phyloP scores from a whole-genome alignment of 2,329 filamentous ascomycete species.

The Hirsutella thompsonii region DNA sequence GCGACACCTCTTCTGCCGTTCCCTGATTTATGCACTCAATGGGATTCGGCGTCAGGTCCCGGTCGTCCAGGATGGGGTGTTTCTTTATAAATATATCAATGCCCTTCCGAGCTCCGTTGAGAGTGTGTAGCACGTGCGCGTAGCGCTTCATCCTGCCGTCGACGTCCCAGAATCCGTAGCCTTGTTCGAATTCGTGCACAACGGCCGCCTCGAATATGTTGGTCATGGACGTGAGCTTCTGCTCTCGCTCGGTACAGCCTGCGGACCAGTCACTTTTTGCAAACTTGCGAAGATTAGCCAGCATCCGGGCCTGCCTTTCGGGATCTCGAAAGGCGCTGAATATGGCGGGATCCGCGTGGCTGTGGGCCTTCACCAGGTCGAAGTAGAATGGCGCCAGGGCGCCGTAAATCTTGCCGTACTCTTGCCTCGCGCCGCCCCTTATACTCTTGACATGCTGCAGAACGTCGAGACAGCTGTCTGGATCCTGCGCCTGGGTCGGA shows the following conservation, averaged over 20 bases:
- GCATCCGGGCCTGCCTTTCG: conserved; percentile 79
- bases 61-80: conserved; percentile 69
- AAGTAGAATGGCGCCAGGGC: conserved; percentile 79
- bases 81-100: conserved; percentile 82
- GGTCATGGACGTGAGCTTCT: conserved; percentile 61
- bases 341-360: conserved; percentile 66
- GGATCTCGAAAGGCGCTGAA: conserved; percentile 83
- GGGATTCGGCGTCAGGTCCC: conserved; percentile 52
- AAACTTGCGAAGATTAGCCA: conserved; percentile 70
- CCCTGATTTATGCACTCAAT: conserved; percentile 69
- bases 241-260: conserved; percentile 58
- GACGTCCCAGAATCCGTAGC: conserved; percentile 78
- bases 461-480: conserved; percentile 52
- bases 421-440: conserved; percentile 71
- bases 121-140: conserved; percentile 66
- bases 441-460: conserved; percentile 64
- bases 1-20: conserved; percentile 51
- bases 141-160: conserved; percentile 83
- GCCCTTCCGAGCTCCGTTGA: conserved; percentile 70
- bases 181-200: conserved; percentile 82
- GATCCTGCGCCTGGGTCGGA: conserved; percentile 43
- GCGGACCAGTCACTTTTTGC: conserved; percentile 67
- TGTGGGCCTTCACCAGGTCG: conserved; percentile 61
- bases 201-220: conserved; percentile 84
- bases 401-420: conserved; percentile 86